Conservation (phyloP, 495 filamentous ascomycete genomes). For the Tetracladium setigerum region DNA sequence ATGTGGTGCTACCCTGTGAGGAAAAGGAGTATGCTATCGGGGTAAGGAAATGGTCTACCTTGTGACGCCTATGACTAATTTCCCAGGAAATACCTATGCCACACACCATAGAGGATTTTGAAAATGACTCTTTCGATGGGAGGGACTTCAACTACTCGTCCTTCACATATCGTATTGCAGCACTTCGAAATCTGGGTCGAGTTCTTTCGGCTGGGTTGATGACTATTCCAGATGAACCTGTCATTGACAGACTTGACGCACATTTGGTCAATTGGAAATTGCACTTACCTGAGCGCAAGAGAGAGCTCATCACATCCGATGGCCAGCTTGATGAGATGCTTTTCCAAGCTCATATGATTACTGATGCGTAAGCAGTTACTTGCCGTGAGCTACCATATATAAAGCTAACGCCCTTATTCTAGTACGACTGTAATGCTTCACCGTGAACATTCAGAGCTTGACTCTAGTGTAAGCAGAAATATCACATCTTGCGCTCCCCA, state of each 20-base stretch:
- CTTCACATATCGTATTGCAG: constrained; percentile 69
- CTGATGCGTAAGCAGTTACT: constrained; percentile 46
- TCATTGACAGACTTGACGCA: constrained; percentile 55
- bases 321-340: constrained; percentile 79
- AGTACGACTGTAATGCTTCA: constrained; percentile 63
- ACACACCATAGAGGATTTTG: constrained; percentile 60
- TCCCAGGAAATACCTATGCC: constrained; percentile 52
- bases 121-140: constrained; percentile 55
- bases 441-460: constrained; percentile 56
- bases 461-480: constrained; percentile 42
- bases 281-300: constrained; percentile 71
- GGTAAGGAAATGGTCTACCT: constrained; percentile 32
- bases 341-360: constrained; percentile 85
- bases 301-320: constrained; percentile 57
- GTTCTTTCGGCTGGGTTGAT: constrained; percentile 52
- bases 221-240: constrained; percentile 36
- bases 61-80: constrained; percentile 3
- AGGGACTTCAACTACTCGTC: constrained; percentile 66
- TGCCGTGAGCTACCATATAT: neutral
- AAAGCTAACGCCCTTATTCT: constrained; percentile 1
- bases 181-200: constrained; percentile 64
- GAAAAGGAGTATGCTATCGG: constrained; percentile 60
- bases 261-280: constrained; percentile 76
- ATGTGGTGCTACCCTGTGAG: constrained; percentile 68
- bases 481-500: constrained; percentile 52